Evolutionary conservation across 371 early-diverging fungal species (phyloP), one percentile per base, ranked within the genome.

Genomic region (Rhizopus sp.): DNA sequence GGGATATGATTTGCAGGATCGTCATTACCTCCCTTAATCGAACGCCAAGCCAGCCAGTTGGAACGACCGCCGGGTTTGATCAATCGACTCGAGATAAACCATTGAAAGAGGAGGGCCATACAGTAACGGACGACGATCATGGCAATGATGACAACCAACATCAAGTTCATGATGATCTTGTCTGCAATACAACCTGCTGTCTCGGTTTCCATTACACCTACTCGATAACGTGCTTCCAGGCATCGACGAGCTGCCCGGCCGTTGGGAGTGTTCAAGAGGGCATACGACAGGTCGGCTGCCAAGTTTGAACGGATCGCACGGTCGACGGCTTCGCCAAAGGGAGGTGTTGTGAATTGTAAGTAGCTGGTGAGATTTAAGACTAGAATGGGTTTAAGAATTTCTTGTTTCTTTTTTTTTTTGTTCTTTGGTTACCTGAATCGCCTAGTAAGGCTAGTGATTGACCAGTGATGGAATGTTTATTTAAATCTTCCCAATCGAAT

Each of bases 61-160:
- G 78, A 75, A 16, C 78, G 63, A 33, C 78, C 78, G 10, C 78
- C 78, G 0, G 78, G 78, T 37, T 76, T 77, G 17, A 72, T 73
- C 35, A 81, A 49, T 32, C 67, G 54, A 47, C 66, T 56, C 7
- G 70, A 42, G 38, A 81, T 72, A 23, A 81, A 62, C 86, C 87
- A 83, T 45, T 82, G 80, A 70, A 87, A 89, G 8, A 80, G 55
- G 9, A 77, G 53, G 8, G 88, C 88, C 59, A 88, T 76, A 0
- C 80, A 60, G 54, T 86, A 88, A 7, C 82, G 80, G 4, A 76
- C 63, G 15, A 69, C 62, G 23, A 81, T 73, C 7, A 81, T 66
- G 8, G 64, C 65, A 8, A 77, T 51, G 52, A 81, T 78, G 7
- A 79, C 69, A 10, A 67, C 62, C 42, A 81, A 63, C 70, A 73